Conservation (phyloP, 768 basidiomycete genomes). For the Collybiopsis confluens region DNA sequence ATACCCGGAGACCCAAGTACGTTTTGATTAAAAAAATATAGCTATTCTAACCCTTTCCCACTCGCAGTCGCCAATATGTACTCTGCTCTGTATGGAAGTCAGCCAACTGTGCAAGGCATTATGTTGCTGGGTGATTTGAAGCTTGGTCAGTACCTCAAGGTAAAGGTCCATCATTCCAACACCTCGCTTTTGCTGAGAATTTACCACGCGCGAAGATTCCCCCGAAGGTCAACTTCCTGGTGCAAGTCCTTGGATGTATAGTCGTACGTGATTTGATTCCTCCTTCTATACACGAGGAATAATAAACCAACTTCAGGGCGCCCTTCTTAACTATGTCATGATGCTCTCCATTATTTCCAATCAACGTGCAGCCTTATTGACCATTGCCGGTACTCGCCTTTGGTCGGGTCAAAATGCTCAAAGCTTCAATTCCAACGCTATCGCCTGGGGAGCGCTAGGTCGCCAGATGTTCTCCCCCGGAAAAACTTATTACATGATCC, state of each 20-base stretch:
- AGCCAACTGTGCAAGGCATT: constrained; percentile 31
- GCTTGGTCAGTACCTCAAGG: constrained; percentile 30
- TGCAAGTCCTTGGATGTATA: constrained; percentile 37
- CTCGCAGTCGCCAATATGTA: constrained; percentile 33
- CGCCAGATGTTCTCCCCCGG: constrained; percentile 25
- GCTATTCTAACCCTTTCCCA: constrained; percentile 13
- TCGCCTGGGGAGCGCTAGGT: constrained; percentile 27
- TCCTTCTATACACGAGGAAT: not conserved
- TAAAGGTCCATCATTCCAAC: not conserved
- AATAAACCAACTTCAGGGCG: not conserved
- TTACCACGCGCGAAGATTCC: constrained; percentile 25
- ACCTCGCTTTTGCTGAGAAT: not conserved
- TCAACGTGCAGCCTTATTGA: constrained; percentile 14
- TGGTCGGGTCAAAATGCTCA: constrained; percentile 26
- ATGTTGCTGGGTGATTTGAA: constrained; percentile 41
- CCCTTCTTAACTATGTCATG: constrained; percentile 6
- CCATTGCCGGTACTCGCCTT: constrained; percentile 24
- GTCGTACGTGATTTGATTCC: constrained; percentile 8
- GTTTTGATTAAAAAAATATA: not conserved
- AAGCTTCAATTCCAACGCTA: constrained; percentile 27
- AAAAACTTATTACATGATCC: constrained; percentile 20
- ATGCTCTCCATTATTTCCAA: not conserved
- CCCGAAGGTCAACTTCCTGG: constrained; percentile 42
- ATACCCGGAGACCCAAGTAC: constrained; percentile 23
- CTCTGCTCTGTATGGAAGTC: constrained; percentile 21